Percentiles rank a stretch among this genome's conserved stretches.
Evolutionary conservation across 129 eudicot genomes (phyloP).

Genomic region (Pittosporum tobira): DNA sequence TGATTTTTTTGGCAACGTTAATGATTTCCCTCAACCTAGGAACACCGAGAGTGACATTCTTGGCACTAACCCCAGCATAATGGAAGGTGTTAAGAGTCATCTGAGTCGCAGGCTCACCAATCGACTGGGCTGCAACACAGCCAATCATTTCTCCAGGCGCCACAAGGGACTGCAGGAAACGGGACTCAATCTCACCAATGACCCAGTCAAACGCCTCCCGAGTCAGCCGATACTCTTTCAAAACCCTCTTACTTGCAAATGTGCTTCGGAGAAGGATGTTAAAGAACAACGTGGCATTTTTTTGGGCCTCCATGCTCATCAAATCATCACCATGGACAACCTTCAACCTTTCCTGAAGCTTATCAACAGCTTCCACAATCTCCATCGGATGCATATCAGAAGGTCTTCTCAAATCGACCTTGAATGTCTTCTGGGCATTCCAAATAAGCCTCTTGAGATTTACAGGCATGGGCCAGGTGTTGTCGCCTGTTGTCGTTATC

Average conservation of each 20-base stretch:
- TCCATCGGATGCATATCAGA: conserved; percentile 99
- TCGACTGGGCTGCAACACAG: conserved; percentile 97
- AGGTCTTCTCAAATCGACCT: conserved; percentile 72
- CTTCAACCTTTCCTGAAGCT: conserved; percentile 80
- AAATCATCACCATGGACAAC: conserved; percentile 94
- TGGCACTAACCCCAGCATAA: conserved; percentile 99
- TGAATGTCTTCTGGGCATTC: conserved; percentile 86
- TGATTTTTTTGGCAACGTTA: conserved; percentile 91
- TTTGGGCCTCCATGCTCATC: conserved; percentile 89
- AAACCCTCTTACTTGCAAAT: conserved; percentile 77
- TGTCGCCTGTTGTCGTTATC: conserved; percentile 91
- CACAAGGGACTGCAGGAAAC: conserved; percentile 88
- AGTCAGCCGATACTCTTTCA: conserved; percentile 73
- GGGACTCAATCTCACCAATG: conserved; percentile 89
- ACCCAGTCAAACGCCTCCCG: conserved; percentile 98
- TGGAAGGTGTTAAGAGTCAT: conserved; percentile 96
- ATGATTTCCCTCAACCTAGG: conserved; percentile 94
- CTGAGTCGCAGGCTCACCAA: conserved; percentile 98
- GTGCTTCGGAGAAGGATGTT: conserved; percentile 92
- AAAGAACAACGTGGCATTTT: conserved; percentile 90
- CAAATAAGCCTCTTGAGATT: conserved; percentile 73
- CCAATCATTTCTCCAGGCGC: conserved; percentile 99
- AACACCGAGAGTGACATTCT: conserved; percentile 94
- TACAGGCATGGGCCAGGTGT: conserved; percentile 93
- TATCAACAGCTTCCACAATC: conserved; percentile 89